These are phyloP conservation scores for Lyophyllum decastes DNA, from an alignment of 768 basidiomycete genomes.

Conservation along the genomic window DNA sequence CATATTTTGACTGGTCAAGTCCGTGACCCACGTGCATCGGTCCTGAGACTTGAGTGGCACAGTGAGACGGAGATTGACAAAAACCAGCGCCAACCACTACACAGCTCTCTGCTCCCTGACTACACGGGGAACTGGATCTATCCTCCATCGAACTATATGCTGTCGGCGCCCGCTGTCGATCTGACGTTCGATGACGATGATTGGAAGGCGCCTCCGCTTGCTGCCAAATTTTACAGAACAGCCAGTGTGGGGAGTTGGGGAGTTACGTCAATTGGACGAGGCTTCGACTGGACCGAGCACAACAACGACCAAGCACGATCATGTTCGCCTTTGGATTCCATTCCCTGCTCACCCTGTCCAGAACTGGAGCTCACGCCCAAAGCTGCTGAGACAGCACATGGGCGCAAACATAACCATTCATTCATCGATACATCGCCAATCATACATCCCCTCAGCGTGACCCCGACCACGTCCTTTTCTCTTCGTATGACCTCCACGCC, in stretches of 20 bases:
- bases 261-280: slow-evolving; percentile 81
- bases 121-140: slow-evolving; percentile 2
- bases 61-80: slow-evolving; percentile 2
- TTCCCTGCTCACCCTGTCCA: slow-evolving; percentile 12
- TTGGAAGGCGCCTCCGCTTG: slow-evolving; percentile 56
- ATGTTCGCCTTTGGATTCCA: slow-evolving; percentile 20
- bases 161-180: slow-evolving; percentile 60
- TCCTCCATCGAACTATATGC: slow-evolving; percentile 42
- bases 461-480: slow-evolving; percentile 25
- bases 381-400: slow-evolving; percentile 26
- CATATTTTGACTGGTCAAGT: not conserved
- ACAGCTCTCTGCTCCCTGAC: slow-evolving; percentile 10
- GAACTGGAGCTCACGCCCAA: slow-evolving; percentile 22
- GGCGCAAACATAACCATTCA: slow-evolving; percentile 38
- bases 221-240: slow-evolving; percentile 54
- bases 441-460: slow-evolving; percentile 18
- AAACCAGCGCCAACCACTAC: slow-evolving; percentile 2
- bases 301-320: slow-evolving; percentile 31
- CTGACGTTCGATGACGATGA: slow-evolving; percentile 71
- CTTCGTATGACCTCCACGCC: slow-evolving; percentile 27
- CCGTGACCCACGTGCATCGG: not conserved
- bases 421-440: slow-evolving; percentile 35
- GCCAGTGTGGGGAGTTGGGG: slow-evolving; percentile 82
- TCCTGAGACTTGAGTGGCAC: slow-evolving; percentile 1
- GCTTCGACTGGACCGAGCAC: slow-evolving; percentile 70